Base-by-base conservation (phyloP, 176 grass and related monocot genomes). In the Alloteropsis semialata region DNA sequence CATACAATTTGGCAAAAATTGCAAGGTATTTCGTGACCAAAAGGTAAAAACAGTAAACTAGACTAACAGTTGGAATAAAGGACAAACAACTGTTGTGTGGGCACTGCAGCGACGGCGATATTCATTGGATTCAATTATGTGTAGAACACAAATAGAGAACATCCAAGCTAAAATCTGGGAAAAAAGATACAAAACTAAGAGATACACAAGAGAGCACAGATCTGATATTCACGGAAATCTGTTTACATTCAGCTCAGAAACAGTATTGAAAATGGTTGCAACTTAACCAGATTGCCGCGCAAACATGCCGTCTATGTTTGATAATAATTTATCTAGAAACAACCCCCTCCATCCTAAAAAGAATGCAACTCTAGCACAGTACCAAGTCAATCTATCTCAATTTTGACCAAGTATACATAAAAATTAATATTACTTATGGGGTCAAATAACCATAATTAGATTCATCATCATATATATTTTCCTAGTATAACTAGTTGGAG, bases 1-100 rank as follows among this genome's bases (percentile, higher is more conserved):
- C 10, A 80, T 77, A 74, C 15, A 69, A 74, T 8, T 80, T 62
- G 22, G 50, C n/a, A 53, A 51, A 84, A 74, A 70, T 7, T 19
- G 56, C 62, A 88, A 30, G 53, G 0, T 28, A 6, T 60, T 58
- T n/a, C 36, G 78, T 74, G 74, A 63, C 33, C 79, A 61, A 41
- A 51, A 16, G 49, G 29, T 75, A 63, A 24, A 61, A 78, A 59
- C 5, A 68, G 10, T 25, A 84, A 59, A 29, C n/a, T 55, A 72
- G 37, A 67, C 10, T 14, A 36, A 27, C 57, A 84, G 33, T 37
- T 55, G 33, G 21, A 72, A 33, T 15, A 55, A 56, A 65, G 27
- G 16, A 4, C 21, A 77, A 44, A 78, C 51, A 65, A 54, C n/a
- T 76, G 18, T 24, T 32, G 43, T 33, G 32, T 66, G 42, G 37